These are phyloP conservation scores for Colletotrichum scovillei DNA, from an alignment of 2,329 filamentous ascomycete species.

Conservation along the genomic window DNA sequence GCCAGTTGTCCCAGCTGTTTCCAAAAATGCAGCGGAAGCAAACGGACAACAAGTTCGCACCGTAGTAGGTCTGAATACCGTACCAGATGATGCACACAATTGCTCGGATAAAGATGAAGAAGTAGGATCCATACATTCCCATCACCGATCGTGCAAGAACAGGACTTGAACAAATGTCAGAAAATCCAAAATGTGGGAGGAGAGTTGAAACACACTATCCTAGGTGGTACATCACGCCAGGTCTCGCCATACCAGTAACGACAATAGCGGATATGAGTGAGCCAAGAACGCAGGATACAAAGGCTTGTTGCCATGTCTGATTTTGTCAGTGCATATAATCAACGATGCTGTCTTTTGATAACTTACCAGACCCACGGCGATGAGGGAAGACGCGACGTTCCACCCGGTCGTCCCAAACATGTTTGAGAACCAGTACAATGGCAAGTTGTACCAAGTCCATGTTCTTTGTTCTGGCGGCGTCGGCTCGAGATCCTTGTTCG, in stretches of 20 bases:
- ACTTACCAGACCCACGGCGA: constrained; percentile 42
- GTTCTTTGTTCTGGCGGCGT: constrained; percentile 42
- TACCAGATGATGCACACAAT: constrained; percentile 47
- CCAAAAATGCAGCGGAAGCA: constrained; percentile 49
- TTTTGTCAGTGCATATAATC: background rate
- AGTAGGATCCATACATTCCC: constrained; percentile 56
- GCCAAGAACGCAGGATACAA: constrained; percentile 41
- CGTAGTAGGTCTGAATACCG: constrained; percentile 41
- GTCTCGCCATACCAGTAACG: constrained; percentile 42
- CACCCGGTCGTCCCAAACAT: constrained; percentile 43
- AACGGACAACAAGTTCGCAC: constrained; percentile 39
- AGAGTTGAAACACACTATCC: constrained; percentile 38
- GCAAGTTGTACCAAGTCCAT: constrained; percentile 44
- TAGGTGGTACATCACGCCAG: constrained; percentile 42
- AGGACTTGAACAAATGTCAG: constrained; percentile 38
- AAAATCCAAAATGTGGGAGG: fast-evolving
- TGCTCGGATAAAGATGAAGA: constrained; percentile 50
- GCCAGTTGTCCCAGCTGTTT: constrained; percentile 44
- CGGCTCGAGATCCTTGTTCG: constrained; percentile 46
- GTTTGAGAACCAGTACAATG: constrained; percentile 44
- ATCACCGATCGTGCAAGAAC: constrained; percentile 51
- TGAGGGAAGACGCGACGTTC: constrained; percentile 43
- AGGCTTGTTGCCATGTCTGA: constrained; percentile 43
- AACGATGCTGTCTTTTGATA: background rate
- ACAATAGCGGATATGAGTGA: constrained; percentile 40